These are phyloP conservation scores for Fusarium pseudocircinatum DNA, from an alignment of 2,329 filamentous ascomycete species.

Conservation along the genomic window DNA sequence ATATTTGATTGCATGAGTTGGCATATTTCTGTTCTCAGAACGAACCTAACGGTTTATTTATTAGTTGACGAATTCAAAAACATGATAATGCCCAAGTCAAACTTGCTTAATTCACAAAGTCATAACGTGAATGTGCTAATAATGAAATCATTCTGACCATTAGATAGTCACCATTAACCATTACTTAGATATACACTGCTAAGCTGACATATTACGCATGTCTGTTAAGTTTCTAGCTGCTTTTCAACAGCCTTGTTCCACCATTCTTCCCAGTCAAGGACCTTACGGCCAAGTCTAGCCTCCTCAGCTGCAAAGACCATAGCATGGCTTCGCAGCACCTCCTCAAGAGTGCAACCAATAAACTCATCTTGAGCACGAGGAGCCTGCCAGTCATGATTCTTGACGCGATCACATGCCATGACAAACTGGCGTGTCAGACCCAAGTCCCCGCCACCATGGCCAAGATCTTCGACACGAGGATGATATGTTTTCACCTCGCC, in stretches of 20 bases:
- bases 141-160: neutral
- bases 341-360: constrained; percentile 85
- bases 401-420: constrained; percentile 80
- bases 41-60: constrained; percentile 11
- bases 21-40: constrained; percentile 32
- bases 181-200: neutral
- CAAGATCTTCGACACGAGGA: constrained; percentile 49
- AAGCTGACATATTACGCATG: neutral
- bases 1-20: constrained; percentile 20
- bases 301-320: constrained; percentile 96
- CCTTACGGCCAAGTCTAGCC: constrained; percentile 73
- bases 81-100: constrained; percentile 8
- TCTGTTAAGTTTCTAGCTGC: constrained; percentile 6
- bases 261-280: constrained; percentile 81
- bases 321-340: constrained; percentile 88
- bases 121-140: neutral
- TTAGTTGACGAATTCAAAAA: constrained; percentile 14
- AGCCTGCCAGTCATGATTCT: constrained; percentile 73
- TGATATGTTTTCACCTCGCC: constrained; percentile 46
- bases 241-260: constrained; percentile 63
- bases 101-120: neutral
- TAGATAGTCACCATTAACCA: neutral
- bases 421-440: constrained; percentile 84
- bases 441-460: constrained; percentile 54
- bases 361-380: constrained; percentile 77